Conservation (phyloP, 495 filamentous ascomycete genomes). For the Aspergillus hancockii region DNA sequence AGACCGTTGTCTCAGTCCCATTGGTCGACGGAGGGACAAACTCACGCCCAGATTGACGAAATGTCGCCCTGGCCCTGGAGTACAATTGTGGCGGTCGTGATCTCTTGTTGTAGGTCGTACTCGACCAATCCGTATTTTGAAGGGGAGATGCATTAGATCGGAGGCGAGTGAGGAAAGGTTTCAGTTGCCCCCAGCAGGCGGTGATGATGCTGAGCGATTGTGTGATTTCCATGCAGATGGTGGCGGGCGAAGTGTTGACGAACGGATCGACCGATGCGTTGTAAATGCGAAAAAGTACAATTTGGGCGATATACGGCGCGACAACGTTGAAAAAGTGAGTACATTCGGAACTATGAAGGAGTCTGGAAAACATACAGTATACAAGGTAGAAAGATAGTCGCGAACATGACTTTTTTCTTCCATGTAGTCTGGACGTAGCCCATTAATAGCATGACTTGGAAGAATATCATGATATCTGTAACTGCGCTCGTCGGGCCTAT, state of each 20-base stretch:
- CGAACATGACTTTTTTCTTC: conserved; percentile 23
- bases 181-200: conserved; percentile 32
- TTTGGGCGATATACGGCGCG: conserved; percentile 18
- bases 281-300: conserved; percentile 13
- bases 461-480: conserved; percentile 29
- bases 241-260: conserved; percentile 17
- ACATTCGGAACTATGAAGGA: neutral
- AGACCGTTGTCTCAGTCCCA: conserved; percentile 6
- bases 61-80: no score
- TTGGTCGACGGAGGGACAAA: no score
- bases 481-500: conserved; percentile 23
- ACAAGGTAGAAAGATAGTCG: conserved; percentile 28
- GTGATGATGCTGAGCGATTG: conserved; percentile 28
- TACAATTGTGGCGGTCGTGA: no score
- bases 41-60: no score
- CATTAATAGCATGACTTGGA: conserved; percentile 26
- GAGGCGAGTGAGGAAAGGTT: conserved; percentile 30
- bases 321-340: conserved; percentile 19
- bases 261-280: conserved; percentile 20
- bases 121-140: conserved; percentile 23
- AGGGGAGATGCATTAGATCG: conserved; percentile 27
- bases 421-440: conserved; percentile 24
- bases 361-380: conserved; percentile 19
- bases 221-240: conserved; percentile 20
- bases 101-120: conserved; percentile 8